Percentiles rank a stretch among this genome's conserved stretches.
phyloP scores from a whole-genome alignment of 257 asterid species.

The Solanum pimpinellifolium region DNA sequence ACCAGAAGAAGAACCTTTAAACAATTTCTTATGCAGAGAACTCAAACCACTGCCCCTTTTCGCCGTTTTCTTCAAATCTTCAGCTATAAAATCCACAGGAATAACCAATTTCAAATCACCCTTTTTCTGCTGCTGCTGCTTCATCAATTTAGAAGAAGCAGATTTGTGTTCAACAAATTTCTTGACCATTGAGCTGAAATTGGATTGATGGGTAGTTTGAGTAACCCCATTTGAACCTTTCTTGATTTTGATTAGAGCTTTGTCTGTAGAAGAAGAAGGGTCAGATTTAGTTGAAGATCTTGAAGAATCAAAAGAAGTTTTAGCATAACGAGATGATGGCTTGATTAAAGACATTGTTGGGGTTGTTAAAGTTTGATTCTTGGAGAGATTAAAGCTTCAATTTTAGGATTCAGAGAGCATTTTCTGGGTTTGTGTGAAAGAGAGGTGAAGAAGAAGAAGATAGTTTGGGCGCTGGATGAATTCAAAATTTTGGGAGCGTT shows the following conservation, averaged over 20 bases:
- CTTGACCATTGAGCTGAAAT: slow-evolving; percentile 64
- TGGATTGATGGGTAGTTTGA: slow-evolving; percentile 2
- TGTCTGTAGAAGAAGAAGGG: slow-evolving; percentile 69
- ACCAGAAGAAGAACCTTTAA: slow-evolving; percentile 28
- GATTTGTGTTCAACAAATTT: slow-evolving; percentile 55
- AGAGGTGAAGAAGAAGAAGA: background rate
- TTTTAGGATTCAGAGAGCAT: background rate
- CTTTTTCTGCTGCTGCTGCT: slow-evolving; percentile 18
- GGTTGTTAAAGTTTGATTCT: background rate
- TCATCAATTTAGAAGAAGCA: background rate
- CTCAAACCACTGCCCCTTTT: slow-evolving; percentile 40
- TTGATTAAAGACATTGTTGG: slow-evolving; percentile 57
- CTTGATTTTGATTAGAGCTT: background rate
- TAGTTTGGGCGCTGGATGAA: background rate
- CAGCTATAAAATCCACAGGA: slow-evolving; percentile 56
- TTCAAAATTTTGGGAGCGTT: background rate
- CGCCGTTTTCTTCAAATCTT: slow-evolving; percentile 58
- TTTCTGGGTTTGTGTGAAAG: background rate
- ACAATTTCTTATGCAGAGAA: slow-evolving; percentile 73
- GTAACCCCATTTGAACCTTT: background rate
- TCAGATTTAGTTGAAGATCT: slow-evolving; percentile 58
- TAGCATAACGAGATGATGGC: slow-evolving; percentile 61
- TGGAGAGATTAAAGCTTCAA: background rate
- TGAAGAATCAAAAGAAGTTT: slow-evolving; percentile 20
- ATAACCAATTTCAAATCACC: slow-evolving; percentile 19